Evolutionary conservation across 2,329 filamentous ascomycete species (phyloP).

Genomic region (Penicillium expansum): DNA sequence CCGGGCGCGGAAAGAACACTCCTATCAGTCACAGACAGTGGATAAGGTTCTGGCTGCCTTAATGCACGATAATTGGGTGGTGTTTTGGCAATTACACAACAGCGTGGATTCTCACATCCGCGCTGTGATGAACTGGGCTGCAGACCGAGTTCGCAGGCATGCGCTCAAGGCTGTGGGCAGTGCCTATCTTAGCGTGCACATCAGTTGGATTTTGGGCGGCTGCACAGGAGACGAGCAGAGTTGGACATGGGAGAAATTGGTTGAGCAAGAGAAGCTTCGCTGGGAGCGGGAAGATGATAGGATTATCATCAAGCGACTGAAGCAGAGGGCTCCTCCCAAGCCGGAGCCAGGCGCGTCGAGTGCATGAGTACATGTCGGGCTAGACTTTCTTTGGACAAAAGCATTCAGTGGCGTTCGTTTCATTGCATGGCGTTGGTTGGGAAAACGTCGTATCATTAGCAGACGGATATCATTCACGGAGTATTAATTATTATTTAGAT

Average conservation of each 20-base stretch:
- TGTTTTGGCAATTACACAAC: constrained; percentile 69
- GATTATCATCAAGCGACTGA: constrained; percentile 69
- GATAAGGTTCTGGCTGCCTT: constrained; percentile 67
- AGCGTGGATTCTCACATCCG: constrained; percentile 77
- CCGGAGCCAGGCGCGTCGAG: constrained; percentile 12
- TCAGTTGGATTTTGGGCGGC: constrained; percentile 65
- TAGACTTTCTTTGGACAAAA: constrained; percentile 6
- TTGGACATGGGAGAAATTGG: constrained; percentile 69
- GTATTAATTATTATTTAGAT: constrained; percentile 14
- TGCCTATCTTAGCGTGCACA: constrained; percentile 72
- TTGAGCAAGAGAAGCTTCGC: constrained; percentile 68
- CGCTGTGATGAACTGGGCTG: constrained; percentile 77
- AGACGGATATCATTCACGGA: constrained; percentile 5
- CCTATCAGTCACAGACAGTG: constrained; percentile 65
- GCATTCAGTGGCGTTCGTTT: constrained; percentile 16
- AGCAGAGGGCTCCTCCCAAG: constrained; percentile 24
- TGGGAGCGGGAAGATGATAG: constrained; percentile 75
- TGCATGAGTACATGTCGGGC: not conserved
- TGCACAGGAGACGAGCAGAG: constrained; percentile 40
- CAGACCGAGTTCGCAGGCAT: constrained; percentile 69
- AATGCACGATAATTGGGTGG: constrained; percentile 76
- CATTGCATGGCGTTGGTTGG: constrained; percentile 22
- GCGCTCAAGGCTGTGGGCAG: constrained; percentile 83
- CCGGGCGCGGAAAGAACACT: constrained; percentile 49
- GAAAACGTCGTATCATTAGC: constrained; percentile 10